Evolutionary conservation across 805 yeast species (phyloP).

Genomic region (Teunomyces aglyptinius): DNA sequence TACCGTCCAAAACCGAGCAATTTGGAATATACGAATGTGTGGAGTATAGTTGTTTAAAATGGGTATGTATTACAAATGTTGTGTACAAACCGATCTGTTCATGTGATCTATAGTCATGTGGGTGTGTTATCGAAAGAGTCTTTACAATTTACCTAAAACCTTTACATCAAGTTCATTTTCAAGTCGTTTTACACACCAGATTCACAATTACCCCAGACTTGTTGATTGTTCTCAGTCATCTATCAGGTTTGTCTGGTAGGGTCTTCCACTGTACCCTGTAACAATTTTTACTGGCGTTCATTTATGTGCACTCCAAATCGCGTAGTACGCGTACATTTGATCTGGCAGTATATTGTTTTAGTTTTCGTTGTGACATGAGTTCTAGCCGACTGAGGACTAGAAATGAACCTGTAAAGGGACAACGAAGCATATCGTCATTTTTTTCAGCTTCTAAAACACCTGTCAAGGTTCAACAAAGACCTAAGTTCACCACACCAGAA

Average conservation of each 20-base stretch:
- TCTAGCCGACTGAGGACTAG: not conserved
- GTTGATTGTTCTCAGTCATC: too few species aligned
- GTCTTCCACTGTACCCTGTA: too few species aligned
- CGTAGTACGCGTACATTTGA: too few species aligned
- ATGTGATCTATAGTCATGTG: not conserved
- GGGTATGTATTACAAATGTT: not conserved
- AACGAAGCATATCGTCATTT: not conserved
- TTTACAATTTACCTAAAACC: too few species aligned
- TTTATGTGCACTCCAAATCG: too few species aligned
- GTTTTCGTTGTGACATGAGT: not conserved
- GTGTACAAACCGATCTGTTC: not conserved
- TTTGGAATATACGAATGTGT: not conserved
- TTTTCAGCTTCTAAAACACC: conserved; percentile 5
- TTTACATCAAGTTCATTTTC: too few species aligned
- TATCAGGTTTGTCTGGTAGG: too few species aligned
- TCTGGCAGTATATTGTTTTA: not conserved
- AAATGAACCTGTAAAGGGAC: not conserved
- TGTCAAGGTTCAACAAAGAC: not conserved
- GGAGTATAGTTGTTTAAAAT: conserved; percentile 1
- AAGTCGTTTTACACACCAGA: too few species aligned
- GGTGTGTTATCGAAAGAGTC: too few species aligned
- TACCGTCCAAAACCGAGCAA: not conserved
- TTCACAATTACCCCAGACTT: too few species aligned
- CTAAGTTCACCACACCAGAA: conserved; percentile 12
- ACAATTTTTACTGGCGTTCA: too few species aligned